These are phyloP conservation scores for Trichoderma pleuroti DNA, from an alignment of 2,329 filamentous ascomycete species.

Conservation along the genomic window DNA sequence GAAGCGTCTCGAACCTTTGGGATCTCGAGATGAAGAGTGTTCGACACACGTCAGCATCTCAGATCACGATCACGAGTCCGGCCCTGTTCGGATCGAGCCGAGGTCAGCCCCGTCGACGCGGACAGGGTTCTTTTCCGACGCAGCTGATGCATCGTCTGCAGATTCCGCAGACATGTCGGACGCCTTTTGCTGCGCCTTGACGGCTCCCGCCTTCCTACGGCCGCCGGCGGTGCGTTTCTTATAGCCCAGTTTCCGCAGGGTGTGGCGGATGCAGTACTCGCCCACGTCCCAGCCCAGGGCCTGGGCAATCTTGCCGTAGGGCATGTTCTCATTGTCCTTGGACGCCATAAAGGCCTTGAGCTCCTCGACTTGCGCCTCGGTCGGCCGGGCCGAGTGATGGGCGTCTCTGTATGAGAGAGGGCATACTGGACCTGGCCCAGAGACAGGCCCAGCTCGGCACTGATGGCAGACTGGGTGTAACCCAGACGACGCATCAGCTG, in stretches of 20 bases:
- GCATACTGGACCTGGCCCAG: slow-evolving; percentile 7
- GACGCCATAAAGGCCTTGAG: slow-evolving; percentile 8
- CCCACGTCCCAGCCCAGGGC: slow-evolving; percentile 9
- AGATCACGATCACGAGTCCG: background rate
- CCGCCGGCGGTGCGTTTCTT: background rate
- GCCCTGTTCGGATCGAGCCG: background rate
- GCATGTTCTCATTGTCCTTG: slow-evolving; percentile 2
- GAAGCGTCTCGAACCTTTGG: background rate
- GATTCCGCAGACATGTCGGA: background rate
- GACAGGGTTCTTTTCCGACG: background rate
- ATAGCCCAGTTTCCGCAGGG: slow-evolving; percentile 3
- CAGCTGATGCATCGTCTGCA: background rate
- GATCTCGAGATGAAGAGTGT: background rate
- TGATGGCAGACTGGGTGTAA: slow-evolving; percentile 10
- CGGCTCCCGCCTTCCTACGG: background rate
- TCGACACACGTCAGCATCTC: background rate
- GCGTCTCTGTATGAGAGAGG: slow-evolving; percentile 10
- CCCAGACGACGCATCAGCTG: slow-evolving; percentile 10
- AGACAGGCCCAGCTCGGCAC: slow-evolving; percentile 1
- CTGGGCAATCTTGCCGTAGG: slow-evolving; percentile 4
- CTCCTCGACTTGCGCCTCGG: slow-evolving; percentile 6
- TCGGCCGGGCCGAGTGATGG: slow-evolving; percentile 1
- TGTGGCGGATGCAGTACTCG: slow-evolving; percentile 15
- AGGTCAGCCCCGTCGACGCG: background rate
- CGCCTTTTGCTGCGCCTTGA: background rate